Evolutionary conservation across 2,329 filamentous ascomycete genomes (phyloP).

Genomic region (Bipolaris cookei): DNA sequence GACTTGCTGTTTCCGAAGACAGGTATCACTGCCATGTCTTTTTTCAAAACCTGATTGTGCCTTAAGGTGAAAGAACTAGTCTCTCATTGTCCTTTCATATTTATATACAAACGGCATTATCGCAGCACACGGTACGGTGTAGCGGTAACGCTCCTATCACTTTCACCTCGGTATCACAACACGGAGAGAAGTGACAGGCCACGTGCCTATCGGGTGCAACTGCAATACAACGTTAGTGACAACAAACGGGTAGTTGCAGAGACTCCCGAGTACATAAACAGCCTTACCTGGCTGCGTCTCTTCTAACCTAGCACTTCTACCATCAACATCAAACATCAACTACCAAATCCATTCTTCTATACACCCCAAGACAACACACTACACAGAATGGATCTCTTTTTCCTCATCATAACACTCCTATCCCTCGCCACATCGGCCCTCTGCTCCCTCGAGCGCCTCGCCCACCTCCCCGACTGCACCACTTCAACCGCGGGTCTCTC

Average conservation of each 20-base stretch:
- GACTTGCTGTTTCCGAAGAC: too few species aligned
- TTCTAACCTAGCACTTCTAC: neutral
- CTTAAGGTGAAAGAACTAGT: too few species aligned
- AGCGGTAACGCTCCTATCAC: neutral
- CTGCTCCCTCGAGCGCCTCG: neutral
- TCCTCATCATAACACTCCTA: neutral
- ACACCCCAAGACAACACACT: too few species aligned
- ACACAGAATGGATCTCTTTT: too few species aligned
- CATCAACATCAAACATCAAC: too few species aligned
- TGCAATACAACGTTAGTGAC: neutral
- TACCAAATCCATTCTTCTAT: too few species aligned
- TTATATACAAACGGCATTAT: neutral
- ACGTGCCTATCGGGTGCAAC: neutral
- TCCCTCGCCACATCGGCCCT: neutral
- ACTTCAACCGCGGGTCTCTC: neutral
- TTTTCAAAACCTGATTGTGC: too few species aligned
- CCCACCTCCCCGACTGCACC: neutral
- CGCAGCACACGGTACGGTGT: neutral
- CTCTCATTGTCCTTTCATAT: too few species aligned
- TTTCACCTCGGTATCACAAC: neutral
- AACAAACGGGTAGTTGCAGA: neutral
- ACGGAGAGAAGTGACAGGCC: neutral
- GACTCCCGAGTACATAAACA: neutral
- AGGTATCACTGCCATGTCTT: too few species aligned
- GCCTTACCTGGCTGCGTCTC: neutral